phyloP scores from a whole-genome alignment of 2,329 filamentous ascomycete species.

The Talaromyces sp. region DNA sequence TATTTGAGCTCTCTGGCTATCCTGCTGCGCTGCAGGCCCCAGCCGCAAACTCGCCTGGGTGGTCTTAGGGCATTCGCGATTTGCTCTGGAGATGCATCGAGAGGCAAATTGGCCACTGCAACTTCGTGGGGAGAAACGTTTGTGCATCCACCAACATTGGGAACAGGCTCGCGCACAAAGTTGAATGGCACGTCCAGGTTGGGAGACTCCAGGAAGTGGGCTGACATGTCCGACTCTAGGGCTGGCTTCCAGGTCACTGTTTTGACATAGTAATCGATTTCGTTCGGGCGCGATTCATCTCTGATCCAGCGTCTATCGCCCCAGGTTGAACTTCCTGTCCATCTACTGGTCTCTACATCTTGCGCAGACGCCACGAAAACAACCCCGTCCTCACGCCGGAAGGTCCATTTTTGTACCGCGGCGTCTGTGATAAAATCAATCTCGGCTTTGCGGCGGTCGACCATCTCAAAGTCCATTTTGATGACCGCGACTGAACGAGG shows the following conservation, averaged over 20 bases:
- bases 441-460: constrained; percentile 43
- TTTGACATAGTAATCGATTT: constrained; percentile 43
- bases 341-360: constrained; percentile 28
- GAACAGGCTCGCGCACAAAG: neutral
- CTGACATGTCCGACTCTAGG: neutral
- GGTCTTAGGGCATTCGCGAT: neutral
- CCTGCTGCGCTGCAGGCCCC: too few species aligned
- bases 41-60: neutral
- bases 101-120: neutral
- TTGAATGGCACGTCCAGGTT: constrained; percentile 2
- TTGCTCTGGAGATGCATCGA: neutral
- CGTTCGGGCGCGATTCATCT: constrained; percentile 37
- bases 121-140: neutral
- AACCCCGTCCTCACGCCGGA: constrained; percentile 28
- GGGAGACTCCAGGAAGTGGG: neutral
- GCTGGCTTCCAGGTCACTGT: constrained; percentile 31
- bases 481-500: constrained; percentile 35
- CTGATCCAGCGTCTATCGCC: constrained; percentile 33
- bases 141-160: neutral
- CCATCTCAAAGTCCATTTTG: constrained; percentile 44
- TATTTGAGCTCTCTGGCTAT: neutral
- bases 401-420: constrained; percentile 31
- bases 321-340: constrained; percentile 45
- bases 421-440: constrained; percentile 41
- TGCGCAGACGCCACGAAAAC: constrained; percentile 26